Evolutionary conservation across 2,329 filamentous ascomycete genomes (phyloP).

Genomic region (Canariomyces notabilis): DNA sequence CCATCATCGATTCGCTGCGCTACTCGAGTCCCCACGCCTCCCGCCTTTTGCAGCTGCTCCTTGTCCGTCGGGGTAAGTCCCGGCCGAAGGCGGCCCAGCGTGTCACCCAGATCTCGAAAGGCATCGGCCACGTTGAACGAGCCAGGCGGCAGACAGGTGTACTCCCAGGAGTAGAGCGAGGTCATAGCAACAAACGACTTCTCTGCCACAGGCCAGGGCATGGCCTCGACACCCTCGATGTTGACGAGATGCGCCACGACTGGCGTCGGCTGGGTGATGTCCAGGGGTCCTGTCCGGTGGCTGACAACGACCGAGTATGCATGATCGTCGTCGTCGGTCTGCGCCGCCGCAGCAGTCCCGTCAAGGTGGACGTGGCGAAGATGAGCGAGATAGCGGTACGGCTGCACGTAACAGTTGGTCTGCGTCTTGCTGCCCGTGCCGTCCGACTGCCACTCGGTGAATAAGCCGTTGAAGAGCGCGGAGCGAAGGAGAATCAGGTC

Average conservation of each 20-base stretch:
- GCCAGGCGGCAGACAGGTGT: constrained; percentile 32
- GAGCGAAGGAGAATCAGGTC: constrained; percentile 31
- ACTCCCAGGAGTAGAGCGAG: constrained; percentile 38
- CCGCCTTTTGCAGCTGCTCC: constrained; percentile 17
- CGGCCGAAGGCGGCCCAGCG: background rate
- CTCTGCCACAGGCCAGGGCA: constrained; percentile 21
- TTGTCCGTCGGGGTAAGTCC: background rate
- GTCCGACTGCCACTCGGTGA: constrained; percentile 16
- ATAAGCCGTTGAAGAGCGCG: constrained; percentile 27
- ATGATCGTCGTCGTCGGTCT: constrained; percentile 27
- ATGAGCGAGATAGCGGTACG: constrained; percentile 35
- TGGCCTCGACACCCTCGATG: constrained; percentile 33
- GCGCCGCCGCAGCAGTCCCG: constrained; percentile 35
- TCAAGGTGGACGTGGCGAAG: constrained; percentile 35
- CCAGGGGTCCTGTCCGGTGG: constrained; percentile 31
- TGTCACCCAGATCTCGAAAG: constrained; percentile 18
- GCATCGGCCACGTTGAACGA: constrained; percentile 32
- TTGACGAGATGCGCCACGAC: constrained; percentile 36
- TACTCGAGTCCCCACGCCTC: background rate
- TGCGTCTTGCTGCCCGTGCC: background rate
- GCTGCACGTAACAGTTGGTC: constrained; percentile 15
- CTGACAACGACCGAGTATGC: constrained; percentile 34
- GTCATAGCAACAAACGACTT: constrained; percentile 29
- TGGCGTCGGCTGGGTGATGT: constrained; percentile 24
- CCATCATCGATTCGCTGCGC: constrained; percentile 32